Conservation (phyloP, 257 asterid species). For the Salvia splendens region DNA sequence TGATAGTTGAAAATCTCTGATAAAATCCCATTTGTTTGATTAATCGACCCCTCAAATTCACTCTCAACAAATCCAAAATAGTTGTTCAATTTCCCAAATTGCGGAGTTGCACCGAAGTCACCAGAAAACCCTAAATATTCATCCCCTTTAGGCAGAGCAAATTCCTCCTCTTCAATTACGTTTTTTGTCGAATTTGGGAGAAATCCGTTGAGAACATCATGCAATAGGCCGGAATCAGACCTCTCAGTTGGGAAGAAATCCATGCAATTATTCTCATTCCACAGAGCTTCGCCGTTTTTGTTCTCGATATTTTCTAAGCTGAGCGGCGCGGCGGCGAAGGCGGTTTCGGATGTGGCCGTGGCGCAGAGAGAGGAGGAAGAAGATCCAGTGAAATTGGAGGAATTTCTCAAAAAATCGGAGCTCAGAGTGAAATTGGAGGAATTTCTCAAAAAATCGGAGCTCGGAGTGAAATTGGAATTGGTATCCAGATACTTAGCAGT, state of each 20-base stretch:
- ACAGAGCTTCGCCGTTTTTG: neutral
- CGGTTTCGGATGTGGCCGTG: neutral
- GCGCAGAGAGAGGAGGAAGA: conserved; percentile 10
- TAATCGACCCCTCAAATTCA: conserved; percentile 4
- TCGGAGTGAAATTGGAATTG: conserved; percentile 1
- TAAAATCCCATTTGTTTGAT: conserved; percentile 26
- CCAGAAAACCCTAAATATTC: conserved; percentile 14
- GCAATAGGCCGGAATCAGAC: conserved; percentile 43
- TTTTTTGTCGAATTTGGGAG: conserved; percentile 33
- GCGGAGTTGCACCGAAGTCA: neutral
- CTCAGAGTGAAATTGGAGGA: neutral
- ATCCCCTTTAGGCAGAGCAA: neutral
- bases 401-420: conserved; percentile 7
- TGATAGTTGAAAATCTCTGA: conserved; percentile 40
- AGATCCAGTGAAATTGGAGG: conserved; percentile 27
- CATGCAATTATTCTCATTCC: conserved; percentile 35
- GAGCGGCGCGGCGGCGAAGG: neutral
- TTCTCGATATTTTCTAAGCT: conserved; percentile 7
- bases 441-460: conserved; percentile 5
- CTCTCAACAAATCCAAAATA: conserved; percentile 21
- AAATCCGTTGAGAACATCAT: conserved; percentile 42
- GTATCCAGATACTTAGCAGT: neutral
- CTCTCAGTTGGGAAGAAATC: conserved; percentile 56
- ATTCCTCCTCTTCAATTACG: neutral
- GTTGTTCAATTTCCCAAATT: conserved; percentile 22